Evolutionary conservation across 2,329 filamentous ascomycete species (phyloP), one percentile per base, ranked within the genome.

Genomic region (Fusarium denticulatum): DNA sequence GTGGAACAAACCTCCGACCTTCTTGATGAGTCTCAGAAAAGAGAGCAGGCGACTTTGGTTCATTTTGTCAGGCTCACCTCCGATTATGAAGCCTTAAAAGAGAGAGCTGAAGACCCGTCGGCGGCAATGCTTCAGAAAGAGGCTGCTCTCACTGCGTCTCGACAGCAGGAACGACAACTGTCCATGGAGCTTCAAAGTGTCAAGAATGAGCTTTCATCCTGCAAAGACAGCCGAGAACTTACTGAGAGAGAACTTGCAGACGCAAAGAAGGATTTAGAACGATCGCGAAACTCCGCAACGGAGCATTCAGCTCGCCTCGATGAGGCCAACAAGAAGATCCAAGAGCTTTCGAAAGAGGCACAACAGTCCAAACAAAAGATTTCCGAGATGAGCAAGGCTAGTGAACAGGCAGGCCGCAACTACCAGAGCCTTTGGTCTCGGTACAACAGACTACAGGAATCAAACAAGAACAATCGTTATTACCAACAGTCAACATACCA

Each of bases 41-140:
- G 39, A 24, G 60, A 69, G 22, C 34, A 49, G 10, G 10, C 30
- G 5, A 22, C 60, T 7, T 39, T 45, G 12, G 7, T 26, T 5
- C 49, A 55, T 13, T 34, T 65, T 7, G 24, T 45, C 14, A 39
- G 58, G n/a, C 28, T 46, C 14, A 30, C n/a, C 14, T 20, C 46
- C 15, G 47, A 67, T 13, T 20, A 49, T 20, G 53, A 37, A 6
- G 22, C 26, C 8, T 32, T 49, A 13, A 60, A 60, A 16, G 43
- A 42, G 30, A 43, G 30, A 7, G 10, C 40, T 14, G n/a, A 32
- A 6, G 26, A 55, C 15, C 63, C 62, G 12, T 37, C 56, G 5
- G 8, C 42, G 15, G 65, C 47, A 34, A 47, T 67, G 3, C 24
- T 60, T 15, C 42, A 68, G 42, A 67, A 50, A 18, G 56, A 69